Percentiles rank a stretch among this genome's conserved stretches.
phyloP scores from a whole-genome alignment of 352 stramenopile species.

The Aphanomyces cochlioides region DNA sequence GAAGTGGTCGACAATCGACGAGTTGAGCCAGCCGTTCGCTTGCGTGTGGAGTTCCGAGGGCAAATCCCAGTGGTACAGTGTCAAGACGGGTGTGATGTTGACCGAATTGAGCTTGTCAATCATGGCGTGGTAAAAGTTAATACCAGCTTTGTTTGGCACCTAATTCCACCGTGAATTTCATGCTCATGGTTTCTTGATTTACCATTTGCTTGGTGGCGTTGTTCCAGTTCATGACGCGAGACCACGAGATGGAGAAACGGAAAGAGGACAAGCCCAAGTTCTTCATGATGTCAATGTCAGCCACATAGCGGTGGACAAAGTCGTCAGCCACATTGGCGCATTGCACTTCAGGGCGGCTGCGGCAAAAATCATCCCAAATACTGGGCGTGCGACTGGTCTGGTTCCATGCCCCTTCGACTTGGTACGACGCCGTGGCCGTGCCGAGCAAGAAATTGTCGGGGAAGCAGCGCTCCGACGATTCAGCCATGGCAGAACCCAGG shows the following conservation, averaged over 20 bases:
- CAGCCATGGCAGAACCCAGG: too few relatives aligned
- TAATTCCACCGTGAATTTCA: neutral
- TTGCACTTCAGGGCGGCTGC: constrained; percentile 53
- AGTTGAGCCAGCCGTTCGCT: constrained; percentile 71
- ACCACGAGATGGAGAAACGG: constrained; percentile 92
- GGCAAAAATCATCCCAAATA: constrained; percentile 94
- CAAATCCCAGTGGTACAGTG: constrained; percentile 96
- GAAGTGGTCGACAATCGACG: constrained; percentile 64
- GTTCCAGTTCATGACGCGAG: constrained; percentile 85
- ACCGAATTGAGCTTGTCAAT: constrained; percentile 76
- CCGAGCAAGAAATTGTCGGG: constrained; percentile 82
- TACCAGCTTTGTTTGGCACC: constrained; percentile 71
- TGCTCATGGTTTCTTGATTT: neutral
- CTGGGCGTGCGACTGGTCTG: constrained; percentile 66
- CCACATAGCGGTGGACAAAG: constrained; percentile 86
- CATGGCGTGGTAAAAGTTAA: constrained; percentile 92
- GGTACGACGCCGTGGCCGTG: constrained; percentile 86
- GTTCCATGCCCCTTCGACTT: constrained; percentile 90
- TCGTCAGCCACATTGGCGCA: constrained; percentile 91
- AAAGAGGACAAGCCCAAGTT: constrained; percentile 86
- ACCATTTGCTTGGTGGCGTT: constrained; percentile 38
- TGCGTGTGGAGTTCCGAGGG: constrained; percentile 81
- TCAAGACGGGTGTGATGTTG: constrained; percentile 89
- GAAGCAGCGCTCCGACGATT: constrained; percentile 43
- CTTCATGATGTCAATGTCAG: constrained; percentile 92